phyloP scores from a whole-genome alignment of 2,329 filamentous ascomycete species.

The Pseudopyrenochaeta lycopersici region DNA sequence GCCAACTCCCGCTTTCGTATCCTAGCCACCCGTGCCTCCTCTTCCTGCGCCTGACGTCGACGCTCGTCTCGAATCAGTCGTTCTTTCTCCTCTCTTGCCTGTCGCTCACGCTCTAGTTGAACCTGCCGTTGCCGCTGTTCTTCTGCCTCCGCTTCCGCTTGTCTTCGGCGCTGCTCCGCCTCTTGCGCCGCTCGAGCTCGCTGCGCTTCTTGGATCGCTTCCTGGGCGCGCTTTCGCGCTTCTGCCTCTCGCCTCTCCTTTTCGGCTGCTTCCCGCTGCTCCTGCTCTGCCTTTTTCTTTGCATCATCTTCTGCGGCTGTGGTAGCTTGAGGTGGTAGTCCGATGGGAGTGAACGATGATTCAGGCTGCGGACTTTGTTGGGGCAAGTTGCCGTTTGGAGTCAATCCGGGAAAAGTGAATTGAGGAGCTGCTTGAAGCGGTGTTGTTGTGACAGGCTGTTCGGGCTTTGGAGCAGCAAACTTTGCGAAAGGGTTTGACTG shows the following conservation, averaged over 20 bases:
- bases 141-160: constrained; percentile 22
- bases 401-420: constrained; percentile 10
- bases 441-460: constrained; percentile 6
- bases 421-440: constrained; percentile 7
- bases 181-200: constrained; percentile 19
- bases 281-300: constrained; percentile 21
- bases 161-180: constrained; percentile 23
- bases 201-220: constrained; percentile 8
- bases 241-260: constrained; percentile 19
- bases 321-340: constrained; percentile 16
- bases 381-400: background rate
- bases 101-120: constrained; percentile 22
- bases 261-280: constrained; percentile 18
- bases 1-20: constrained; percentile 27
- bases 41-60: constrained; percentile 27
- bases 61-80: constrained; percentile 27
- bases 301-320: constrained; percentile 19
- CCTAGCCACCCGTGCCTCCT: constrained; percentile 24
- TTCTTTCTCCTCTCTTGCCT: constrained; percentile 29
- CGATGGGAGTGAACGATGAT: constrained; percentile 24
- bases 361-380: constrained; percentile 7
- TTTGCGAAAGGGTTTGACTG: constrained; percentile 6
- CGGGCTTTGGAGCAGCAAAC: background rate
- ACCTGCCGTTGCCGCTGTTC: constrained; percentile 17
- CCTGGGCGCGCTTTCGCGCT: constrained; percentile 16